Evolutionary conservation across 768 basidiomycete genomes (phyloP).

Genomic region (Panaeolus papilionaceus): DNA sequence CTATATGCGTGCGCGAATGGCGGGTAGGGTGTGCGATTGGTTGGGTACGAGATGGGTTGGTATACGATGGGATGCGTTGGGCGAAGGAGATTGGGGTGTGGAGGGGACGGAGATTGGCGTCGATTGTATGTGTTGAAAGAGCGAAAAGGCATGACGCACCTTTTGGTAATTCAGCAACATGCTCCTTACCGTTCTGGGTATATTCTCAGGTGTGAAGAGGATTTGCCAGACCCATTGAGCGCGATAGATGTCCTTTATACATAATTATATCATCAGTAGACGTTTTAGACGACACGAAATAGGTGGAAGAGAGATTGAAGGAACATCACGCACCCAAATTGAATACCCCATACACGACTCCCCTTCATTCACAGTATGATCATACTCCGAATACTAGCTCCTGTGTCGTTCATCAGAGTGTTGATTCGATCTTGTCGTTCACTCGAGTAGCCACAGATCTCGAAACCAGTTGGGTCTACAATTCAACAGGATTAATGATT

Average conservation of each 20-base stretch:
- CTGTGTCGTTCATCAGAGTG: conserved; percentile 80
- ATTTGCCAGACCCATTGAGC: conserved; percentile 78
- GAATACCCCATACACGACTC: conserved; percentile 61
- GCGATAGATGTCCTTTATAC: conserved; percentile 64
- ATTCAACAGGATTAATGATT: too few relatives aligned
- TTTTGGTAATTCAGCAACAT: conserved; percentile 83
- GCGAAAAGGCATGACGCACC: conserved; percentile 35
- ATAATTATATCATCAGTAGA: background rate
- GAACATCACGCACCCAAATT: conserved; percentile 61
- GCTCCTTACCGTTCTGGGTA: conserved; percentile 76
- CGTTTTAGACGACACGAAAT: background rate
- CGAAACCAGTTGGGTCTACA: conserved; percentile 5
- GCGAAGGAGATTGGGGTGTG: too few relatives aligned
- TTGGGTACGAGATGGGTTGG: background rate
- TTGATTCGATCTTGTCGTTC: conserved; percentile 81
- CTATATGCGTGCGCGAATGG: background rate
- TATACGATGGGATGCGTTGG: too few relatives aligned
- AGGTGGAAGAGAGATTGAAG: too few relatives aligned
- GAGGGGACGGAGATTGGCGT: too few relatives aligned
- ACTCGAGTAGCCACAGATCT: conserved; percentile 41
- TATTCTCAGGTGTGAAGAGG: conserved; percentile 70
- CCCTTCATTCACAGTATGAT: conserved; percentile 52
- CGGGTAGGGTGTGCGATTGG: background rate
- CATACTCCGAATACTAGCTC: conserved; percentile 80
- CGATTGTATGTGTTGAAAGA: conserved; percentile 2